Evolutionary conservation across 2,329 filamentous ascomycete genomes (phyloP).

Genomic region (Alternaria incomplexa): DNA sequence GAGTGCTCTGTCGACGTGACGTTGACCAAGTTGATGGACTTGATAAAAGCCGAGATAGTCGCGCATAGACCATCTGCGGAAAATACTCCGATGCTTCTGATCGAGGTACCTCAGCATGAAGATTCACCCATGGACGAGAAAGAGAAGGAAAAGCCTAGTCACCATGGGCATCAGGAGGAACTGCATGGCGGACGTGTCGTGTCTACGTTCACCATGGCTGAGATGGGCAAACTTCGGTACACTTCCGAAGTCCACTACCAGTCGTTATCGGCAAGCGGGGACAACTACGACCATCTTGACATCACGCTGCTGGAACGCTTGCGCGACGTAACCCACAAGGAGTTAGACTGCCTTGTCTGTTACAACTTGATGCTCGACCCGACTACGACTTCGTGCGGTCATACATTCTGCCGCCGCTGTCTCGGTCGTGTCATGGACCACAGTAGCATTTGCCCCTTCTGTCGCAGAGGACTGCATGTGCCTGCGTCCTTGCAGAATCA

Average conservation of each 20-base stretch:
- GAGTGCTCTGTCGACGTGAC: slow-evolving; percentile 82
- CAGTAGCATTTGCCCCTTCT: slow-evolving; percentile 79
- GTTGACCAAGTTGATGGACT: slow-evolving; percentile 71
- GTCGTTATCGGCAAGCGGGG: slow-evolving; percentile 44
- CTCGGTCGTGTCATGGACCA: slow-evolving; percentile 78
- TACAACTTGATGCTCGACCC: slow-evolving; percentile 82
- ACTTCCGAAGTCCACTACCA: slow-evolving; percentile 62
- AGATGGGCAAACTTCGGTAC: slow-evolving; percentile 64
- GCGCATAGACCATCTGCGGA: slow-evolving; percentile 42
- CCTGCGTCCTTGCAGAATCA: slow-evolving; percentile 57
- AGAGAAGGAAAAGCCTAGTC: slow-evolving; percentile 38
- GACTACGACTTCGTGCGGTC: slow-evolving; percentile 82
- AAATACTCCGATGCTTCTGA: slow-evolving; percentile 48
- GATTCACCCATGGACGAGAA: slow-evolving; percentile 46
- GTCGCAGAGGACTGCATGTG: slow-evolving; percentile 69
- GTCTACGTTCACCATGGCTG: slow-evolving; percentile 70
- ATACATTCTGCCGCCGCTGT: slow-evolving; percentile 86
- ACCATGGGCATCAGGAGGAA: slow-evolving; percentile 47
- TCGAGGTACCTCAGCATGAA: slow-evolving; percentile 49
- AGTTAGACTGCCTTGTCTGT: slow-evolving; percentile 89
- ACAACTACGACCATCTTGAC: slow-evolving; percentile 54
- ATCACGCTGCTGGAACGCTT: slow-evolving; percentile 61
- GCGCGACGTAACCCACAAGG: slow-evolving; percentile 66
- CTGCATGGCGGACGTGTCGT: slow-evolving; percentile 65
- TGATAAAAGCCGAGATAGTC: slow-evolving; percentile 58